A percentile compares a stretch with the other conserved stretches of the same genome.
Evolutionary conservation across 2,329 filamentous ascomycete species (phyloP).

Genomic region (Monilinia laxa): DNA sequence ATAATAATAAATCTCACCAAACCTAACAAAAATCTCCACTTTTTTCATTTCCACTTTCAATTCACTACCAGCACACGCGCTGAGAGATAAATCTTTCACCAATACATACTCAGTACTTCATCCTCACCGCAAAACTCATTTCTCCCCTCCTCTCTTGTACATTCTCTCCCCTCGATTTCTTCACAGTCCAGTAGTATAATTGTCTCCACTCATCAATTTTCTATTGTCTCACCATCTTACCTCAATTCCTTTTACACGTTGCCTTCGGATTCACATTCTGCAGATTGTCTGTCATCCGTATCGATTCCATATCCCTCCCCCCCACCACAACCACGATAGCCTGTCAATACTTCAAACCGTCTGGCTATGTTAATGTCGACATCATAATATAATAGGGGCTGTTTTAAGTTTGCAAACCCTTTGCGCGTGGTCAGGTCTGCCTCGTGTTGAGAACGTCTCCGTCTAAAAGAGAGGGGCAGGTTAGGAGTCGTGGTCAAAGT

Average conservation of each 20-base stretch:
- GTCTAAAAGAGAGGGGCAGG: conserved; percentile 28
- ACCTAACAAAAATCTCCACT: conserved; percentile 7
- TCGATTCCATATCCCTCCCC: conserved; percentile 16
- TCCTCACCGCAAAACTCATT: neutral
- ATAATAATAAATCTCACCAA: neutral
- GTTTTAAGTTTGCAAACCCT: conserved; percentile 28
- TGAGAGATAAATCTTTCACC: conserved; percentile 20
- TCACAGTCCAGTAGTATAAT: conserved; percentile 12
- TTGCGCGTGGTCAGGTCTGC: conserved; percentile 30
- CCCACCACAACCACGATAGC: conserved; percentile 23
- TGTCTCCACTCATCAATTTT: conserved; percentile 2
- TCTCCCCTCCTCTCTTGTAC: conserved; percentile 17
- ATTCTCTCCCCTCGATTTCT: neutral
- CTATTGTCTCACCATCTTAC: conserved; percentile 7
- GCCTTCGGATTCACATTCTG: conserved; percentile 14
- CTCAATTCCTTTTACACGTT: conserved; percentile 13
- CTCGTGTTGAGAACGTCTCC: conserved; percentile 36
- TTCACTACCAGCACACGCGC: conserved; percentile 11
- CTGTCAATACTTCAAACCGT: conserved; percentile 13
- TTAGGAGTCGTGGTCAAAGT: conserved; percentile 17
- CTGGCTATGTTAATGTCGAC: conserved; percentile 33
- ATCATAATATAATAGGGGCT: conserved; percentile 30
- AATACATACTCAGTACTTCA: neutral
- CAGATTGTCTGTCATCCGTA: conserved; percentile 10
- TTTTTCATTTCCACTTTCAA: conserved; percentile 14